phyloP scores from a whole-genome alignment of 306 rosid genomes.

The Medicago lupulina region DNA sequence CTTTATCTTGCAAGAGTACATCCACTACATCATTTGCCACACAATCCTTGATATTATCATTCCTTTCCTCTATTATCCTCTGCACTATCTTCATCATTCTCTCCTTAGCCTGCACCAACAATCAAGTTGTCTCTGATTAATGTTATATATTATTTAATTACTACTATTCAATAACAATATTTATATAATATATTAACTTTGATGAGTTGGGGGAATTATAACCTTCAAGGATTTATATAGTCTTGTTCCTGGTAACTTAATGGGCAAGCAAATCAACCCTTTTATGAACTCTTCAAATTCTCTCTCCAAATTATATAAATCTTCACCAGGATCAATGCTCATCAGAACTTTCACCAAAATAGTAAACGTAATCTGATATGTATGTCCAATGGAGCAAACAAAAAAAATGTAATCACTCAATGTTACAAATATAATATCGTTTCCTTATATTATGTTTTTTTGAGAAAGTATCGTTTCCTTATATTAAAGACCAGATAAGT shows the following conservation, averaged over 20 bases:
- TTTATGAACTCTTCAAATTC: conserved; percentile 88
- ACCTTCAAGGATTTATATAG: conserved; percentile 90
- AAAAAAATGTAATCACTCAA: neutral
- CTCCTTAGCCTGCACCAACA: conserved; percentile 72
- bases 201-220: neutral
- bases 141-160: neutral
- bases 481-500: no score
- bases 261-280: conserved; percentile 84
- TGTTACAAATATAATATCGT: no score
- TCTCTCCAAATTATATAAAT: conserved; percentile 53
- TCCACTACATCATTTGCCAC: conserved; percentile 69
- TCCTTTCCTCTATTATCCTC: conserved; percentile 65
- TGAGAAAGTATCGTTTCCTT: no score
- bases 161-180: neutral
- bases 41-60: conserved; percentile 11
- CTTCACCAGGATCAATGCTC: conserved; percentile 83
- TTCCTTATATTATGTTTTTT: no score
- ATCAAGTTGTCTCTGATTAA: neutral
- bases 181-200: no score
- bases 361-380: conserved; percentile 72
- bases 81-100: conserved; percentile 70
- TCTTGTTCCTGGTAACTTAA: conserved; percentile 86
- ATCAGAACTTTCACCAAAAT: conserved; percentile 74
- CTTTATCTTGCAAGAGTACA: conserved; percentile 62
- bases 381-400: neutral